A percentile compares a stretch with the other conserved stretches of the same genome.
Conservation (phyloP, 1,284 basidiomycete genomes). For the Calocybe gambosa region DNA sequence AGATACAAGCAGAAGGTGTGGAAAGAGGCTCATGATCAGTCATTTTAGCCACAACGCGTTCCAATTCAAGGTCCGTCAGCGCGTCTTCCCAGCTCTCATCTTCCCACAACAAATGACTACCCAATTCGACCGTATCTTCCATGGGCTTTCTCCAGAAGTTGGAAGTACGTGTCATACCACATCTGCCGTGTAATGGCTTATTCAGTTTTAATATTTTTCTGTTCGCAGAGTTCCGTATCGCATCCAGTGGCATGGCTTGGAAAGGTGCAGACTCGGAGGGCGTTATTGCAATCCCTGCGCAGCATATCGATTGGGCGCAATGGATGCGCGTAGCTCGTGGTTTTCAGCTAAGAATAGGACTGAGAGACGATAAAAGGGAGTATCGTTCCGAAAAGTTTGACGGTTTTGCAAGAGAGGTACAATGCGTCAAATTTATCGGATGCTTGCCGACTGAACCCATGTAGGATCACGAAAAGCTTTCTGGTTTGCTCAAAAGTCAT, state of each 20-base stretch:
- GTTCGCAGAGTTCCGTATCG: slow-evolving; percentile 85
- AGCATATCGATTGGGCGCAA: slow-evolving; percentile 81
- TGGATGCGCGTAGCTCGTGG: slow-evolving; percentile 92
- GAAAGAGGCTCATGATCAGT: slow-evolving; percentile 8
- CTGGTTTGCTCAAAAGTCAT: slow-evolving; percentile 75
- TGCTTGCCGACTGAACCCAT: slow-evolving; percentile 3
- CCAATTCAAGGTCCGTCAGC: slow-evolving; percentile 35
- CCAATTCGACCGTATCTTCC: slow-evolving; percentile 81
- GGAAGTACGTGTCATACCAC: slow-evolving; percentile 61
- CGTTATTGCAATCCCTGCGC: slow-evolving; percentile 61
- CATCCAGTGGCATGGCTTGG: slow-evolving; percentile 88
- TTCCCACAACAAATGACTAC: slow-evolving; percentile 41
- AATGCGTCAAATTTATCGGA: slow-evolving; percentile 9
- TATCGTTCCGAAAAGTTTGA: slow-evolving; percentile 84
- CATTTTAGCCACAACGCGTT: slow-evolving; percentile 22
- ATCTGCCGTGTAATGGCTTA: slow-evolving; percentile 8
- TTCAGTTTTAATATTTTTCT: slow-evolving; percentile 9
- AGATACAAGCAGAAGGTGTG: slow-evolving; percentile 6
- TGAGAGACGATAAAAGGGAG: slow-evolving; percentile 48
- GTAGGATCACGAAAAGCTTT: slow-evolving; percentile 80
- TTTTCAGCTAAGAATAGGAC: slow-evolving; percentile 82
- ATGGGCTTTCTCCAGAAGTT: slow-evolving; percentile 64
- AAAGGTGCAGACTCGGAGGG: slow-evolving; percentile 66
- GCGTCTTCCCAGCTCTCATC: slow-evolving; percentile 22
- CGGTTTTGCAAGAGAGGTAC: slow-evolving; percentile 86